These are phyloP conservation scores for Fraxinus xanthoxyloides DNA, from an alignment of 305 asterid species.

Conservation along the genomic window DNA sequence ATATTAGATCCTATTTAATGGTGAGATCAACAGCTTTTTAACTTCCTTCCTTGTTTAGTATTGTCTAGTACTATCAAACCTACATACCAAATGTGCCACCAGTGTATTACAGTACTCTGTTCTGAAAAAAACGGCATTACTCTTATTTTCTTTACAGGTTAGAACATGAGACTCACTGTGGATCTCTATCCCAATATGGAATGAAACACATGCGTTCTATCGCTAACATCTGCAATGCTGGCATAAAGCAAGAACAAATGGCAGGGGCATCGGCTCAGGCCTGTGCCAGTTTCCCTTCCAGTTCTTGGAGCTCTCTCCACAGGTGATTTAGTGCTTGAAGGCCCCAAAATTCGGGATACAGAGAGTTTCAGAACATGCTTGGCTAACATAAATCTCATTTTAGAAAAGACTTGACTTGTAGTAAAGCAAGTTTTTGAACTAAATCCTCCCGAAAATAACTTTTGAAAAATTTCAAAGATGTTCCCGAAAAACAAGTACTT, in stretches of 20 bases:
- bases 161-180: slow-evolving; percentile 74
- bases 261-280: slow-evolving; percentile 80
- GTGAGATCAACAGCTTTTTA: neutral
- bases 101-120: neutral
- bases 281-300: slow-evolving; percentile 59
- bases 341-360: neutral
- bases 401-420: neutral
- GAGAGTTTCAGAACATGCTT: neutral
- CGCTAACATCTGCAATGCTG: slow-evolving; percentile 86
- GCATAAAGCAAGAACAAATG: slow-evolving; percentile 65
- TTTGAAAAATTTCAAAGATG: neutral
- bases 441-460: neutral
- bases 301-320: slow-evolving; percentile 73
- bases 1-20: neutral
- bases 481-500: neutral
- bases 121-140: neutral
- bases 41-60: neutral
- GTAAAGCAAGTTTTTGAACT: neutral
- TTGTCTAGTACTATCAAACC: neutral
- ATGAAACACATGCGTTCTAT: slow-evolving; percentile 92
- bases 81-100: neutral
- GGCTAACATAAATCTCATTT: neutral
- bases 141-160: slow-evolving; percentile 41
- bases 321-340: slow-evolving; percentile 81
- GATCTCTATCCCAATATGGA: slow-evolving; percentile 88